phyloP scores from a whole-genome alignment of 306 rosid genomes.

The Elaeagnus macrophylla region DNA sequence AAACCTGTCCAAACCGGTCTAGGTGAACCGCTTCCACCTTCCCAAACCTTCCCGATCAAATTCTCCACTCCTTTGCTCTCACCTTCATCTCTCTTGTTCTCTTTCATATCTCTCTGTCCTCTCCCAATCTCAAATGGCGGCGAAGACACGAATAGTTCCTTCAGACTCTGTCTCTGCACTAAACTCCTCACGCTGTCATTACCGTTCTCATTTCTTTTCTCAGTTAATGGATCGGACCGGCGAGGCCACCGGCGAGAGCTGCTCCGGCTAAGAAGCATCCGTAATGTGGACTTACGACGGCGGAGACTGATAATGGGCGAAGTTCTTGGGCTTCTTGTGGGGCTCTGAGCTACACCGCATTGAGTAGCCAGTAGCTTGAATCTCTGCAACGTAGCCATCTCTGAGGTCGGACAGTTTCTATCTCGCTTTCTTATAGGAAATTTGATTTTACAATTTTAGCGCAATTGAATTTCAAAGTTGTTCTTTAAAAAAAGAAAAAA shows the following conservation, averaged over 20 bases:
- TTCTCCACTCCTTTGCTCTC: too few species aligned
- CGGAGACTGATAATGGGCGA: constrained; percentile 70
- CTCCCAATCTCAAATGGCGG: constrained; percentile 34
- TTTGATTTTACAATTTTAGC: too few species aligned
- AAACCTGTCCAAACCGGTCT: constrained; percentile 60
- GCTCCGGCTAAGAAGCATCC: constrained; percentile 52
- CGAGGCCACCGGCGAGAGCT: constrained; percentile 32
- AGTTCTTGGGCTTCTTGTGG: constrained; percentile 67
- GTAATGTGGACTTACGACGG: constrained; percentile 60
- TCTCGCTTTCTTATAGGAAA: not conserved
- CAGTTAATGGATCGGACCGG: constrained; percentile 9
- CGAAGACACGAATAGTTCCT: constrained; percentile 67
- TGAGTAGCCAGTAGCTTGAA: constrained; percentile 71
- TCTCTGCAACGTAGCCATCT: constrained; percentile 66
- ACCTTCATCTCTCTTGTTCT: too few species aligned
- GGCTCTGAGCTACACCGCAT: constrained; percentile 68
- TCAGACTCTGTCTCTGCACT: constrained; percentile 46
- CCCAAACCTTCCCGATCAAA: constrained; percentile 4
- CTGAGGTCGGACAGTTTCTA: constrained; percentile 1
- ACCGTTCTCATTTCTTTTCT: constrained; percentile 14
- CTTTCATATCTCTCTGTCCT: not conserved
- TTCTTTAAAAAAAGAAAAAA: too few species aligned
- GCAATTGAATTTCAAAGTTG: too few species aligned
- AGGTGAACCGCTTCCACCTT: constrained; percentile 30
- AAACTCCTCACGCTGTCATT: constrained; percentile 22